Base-by-base conservation (phyloP, 345 rosid genomes). In the Luvunga scandens region DNA sequence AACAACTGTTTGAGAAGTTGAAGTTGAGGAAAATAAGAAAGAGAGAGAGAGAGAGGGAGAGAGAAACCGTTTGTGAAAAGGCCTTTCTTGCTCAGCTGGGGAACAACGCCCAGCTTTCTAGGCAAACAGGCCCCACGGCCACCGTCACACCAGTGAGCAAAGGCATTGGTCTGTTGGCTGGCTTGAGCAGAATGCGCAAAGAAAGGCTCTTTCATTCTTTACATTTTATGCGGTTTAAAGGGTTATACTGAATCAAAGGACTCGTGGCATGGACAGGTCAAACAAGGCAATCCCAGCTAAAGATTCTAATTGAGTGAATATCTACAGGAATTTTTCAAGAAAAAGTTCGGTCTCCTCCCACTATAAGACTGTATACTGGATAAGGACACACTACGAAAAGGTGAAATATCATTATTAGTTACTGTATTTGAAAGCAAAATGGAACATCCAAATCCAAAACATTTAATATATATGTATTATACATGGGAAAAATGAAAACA, bases 281-380 rank as follows among this genome's bases (percentile, higher is more conserved):
- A 82, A 78, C 64, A 63, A 80, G 53, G 81, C 75, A 75, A 79
- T 1, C 68, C 28, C 64, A 59, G 24, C 67, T 36, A 38, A 75
- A 85, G 80, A 82, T 82, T 82, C 83, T 66, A 75, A 63, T 64
- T 16, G 48, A 75, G 62, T 62, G 27, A 74, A 31, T 4, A 10
- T 75, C 8, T 39, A 28, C 69, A 21, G 9, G 38, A 14, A 62
- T 27, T 57, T 72, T 62, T 13, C 22, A 39, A 12, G 9, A 56
- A 56, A 56, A 16, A 30, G 16, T 28, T 8, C 39, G 28, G 74
- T 50, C 39, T 50, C 12, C n/a, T 50, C 27, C 19, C 61, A 38
- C 76, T 38, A 75, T 21, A 21, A 12, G 45, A 63, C 61, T 30
- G 71, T 64, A 45, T 55, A 30, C 42, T 0, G 1, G 3, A 38